These are phyloP conservation scores for Venturia pyrina DNA, from an alignment of 2,329 filamentous ascomycete species.

Conservation along the genomic window DNA sequence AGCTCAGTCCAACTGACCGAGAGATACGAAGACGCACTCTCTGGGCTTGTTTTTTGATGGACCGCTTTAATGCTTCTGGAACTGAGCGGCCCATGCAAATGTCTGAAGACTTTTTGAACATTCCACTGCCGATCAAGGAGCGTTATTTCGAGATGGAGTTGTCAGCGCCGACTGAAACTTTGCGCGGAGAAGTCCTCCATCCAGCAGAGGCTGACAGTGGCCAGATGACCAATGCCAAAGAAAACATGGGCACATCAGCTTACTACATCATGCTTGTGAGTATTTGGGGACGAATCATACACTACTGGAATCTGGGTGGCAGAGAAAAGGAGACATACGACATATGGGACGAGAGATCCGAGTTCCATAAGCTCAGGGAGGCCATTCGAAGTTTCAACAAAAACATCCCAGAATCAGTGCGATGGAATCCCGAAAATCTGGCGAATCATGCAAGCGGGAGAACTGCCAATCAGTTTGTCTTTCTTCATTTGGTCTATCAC, in stretches of 20 bases:
- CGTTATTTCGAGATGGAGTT: constrained; percentile 86
- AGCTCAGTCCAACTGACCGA: constrained; percentile 80
- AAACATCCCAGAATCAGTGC: constrained; percentile 59
- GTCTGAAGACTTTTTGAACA: constrained; percentile 76
- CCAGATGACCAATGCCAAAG: constrained; percentile 54
- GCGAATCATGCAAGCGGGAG: constrained; percentile 74
- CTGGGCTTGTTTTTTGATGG: constrained; percentile 98
- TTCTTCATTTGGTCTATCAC: constrained; percentile 80
- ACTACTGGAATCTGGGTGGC: constrained; percentile 83
- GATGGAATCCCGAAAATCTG: constrained; percentile 72
- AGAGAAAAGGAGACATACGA: constrained; percentile 66
- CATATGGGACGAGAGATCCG: constrained; percentile 76
- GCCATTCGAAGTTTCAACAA: constrained; percentile 62
- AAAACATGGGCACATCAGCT: constrained; percentile 90
- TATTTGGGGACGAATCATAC: constrained; percentile 81
- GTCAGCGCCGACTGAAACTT: constrained; percentile 72
- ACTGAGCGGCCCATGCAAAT: constrained; percentile 88
- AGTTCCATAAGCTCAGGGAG: constrained; percentile 59
- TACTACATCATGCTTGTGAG: constrained; percentile 80
- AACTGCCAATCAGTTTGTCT: constrained; percentile 83
- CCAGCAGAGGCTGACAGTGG: constrained; percentile 53
- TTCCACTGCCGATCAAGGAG: constrained; percentile 86
- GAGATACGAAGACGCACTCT: constrained; percentile 90
- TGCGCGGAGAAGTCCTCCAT: constrained; percentile 61
- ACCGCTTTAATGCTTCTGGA: constrained; percentile 92